Conservation (phyloP, 2,329 filamentous ascomycete species). For the Lachnellula subtilissima region DNA sequence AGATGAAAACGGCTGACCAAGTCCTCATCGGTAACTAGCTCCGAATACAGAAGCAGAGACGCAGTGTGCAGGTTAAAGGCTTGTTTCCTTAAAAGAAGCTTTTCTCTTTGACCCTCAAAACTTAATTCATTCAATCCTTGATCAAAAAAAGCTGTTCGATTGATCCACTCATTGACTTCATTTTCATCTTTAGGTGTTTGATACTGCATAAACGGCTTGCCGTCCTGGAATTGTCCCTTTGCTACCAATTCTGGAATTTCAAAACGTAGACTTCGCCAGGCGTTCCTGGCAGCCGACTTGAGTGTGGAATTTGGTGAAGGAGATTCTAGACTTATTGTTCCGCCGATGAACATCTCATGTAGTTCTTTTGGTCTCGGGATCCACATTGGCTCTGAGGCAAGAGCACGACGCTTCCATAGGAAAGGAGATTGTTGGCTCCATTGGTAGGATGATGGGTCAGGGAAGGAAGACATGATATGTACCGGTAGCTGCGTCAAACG, state of each 20-base stretch:
- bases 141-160: conserved; percentile 5
- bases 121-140: background rate
- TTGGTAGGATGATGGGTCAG: conserved; percentile 1
- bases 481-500: too few relatives aligned
- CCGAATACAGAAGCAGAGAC: conserved; percentile 6
- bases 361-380: conserved; percentile 9
- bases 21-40: background rate
- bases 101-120: conserved; percentile 11
- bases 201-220: conserved; percentile 10
- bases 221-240: conserved; percentile 2
- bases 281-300: background rate
- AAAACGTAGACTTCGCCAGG: conserved; percentile 14
- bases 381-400: conserved; percentile 20
- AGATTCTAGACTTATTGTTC: background rate
- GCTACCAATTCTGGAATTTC: conserved; percentile 15
- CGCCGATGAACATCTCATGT: conserved; percentile 14
- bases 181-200: background rate
- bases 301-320: background rate
- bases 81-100: conserved; percentile 4
- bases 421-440: conserved; percentile 7
- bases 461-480: background rate
- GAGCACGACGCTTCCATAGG: conserved; percentile 12
- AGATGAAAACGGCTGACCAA: conserved; percentile 8
- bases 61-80: conserved; percentile 3
- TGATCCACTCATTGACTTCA: conserved; percentile 6